Evolutionary conservation across 2,329 filamentous ascomycete species (phyloP).

Genomic region (Keithomyces neogunnii): DNA sequence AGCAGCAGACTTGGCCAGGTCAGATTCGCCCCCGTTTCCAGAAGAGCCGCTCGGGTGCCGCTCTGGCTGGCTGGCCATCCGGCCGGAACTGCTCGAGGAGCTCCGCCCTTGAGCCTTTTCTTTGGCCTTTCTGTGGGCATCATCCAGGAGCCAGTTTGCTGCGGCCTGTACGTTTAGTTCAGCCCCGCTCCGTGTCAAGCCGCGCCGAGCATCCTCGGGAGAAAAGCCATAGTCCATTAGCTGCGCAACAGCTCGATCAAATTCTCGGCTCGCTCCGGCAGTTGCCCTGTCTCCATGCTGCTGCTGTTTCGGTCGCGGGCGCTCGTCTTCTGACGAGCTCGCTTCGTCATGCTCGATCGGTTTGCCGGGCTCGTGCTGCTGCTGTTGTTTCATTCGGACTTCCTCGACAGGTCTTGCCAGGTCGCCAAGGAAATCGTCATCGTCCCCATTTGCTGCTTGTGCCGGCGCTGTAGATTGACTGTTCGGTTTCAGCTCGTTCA

Average conservation of each 20-base stretch:
- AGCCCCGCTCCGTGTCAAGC: slow-evolving; percentile 70
- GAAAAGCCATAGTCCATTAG: slow-evolving; percentile 93
- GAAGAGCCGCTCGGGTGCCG: slow-evolving; percentile 32
- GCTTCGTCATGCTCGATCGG: slow-evolving; percentile 43
- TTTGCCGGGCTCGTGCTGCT: slow-evolving; percentile 37
- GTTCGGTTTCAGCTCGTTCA: slow-evolving; percentile 51
- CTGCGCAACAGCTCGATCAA: slow-evolving; percentile 76
- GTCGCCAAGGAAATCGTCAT: slow-evolving; percentile 59
- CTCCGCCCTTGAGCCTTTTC: slow-evolving; percentile 55
- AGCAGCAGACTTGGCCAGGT: slow-evolving; percentile 72
- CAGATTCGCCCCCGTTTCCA: slow-evolving; percentile 51
- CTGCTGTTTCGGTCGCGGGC: slow-evolving; percentile 6
- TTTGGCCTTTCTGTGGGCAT: slow-evolving; percentile 78
- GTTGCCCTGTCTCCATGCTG: slow-evolving; percentile 15
- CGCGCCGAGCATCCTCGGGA: slow-evolving; percentile 70
- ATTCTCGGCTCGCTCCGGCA: slow-evolving; percentile 27
- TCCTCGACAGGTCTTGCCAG: slow-evolving; percentile 57
- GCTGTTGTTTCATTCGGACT: slow-evolving; percentile 30
- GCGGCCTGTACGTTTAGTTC: slow-evolving; percentile 78
- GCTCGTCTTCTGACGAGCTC: slow-evolving; percentile 36
- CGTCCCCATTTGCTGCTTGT: slow-evolving; percentile 32
- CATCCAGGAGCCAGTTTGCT: slow-evolving; percentile 81
- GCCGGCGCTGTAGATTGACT: slow-evolving; percentile 17
- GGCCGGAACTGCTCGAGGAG: slow-evolving; percentile 17
- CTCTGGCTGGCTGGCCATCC: slow-evolving; percentile 1